These are phyloP conservation scores for Epichloe uncinata DNA, from an alignment of 2,329 filamentous ascomycete species.

Conservation along the genomic window DNA sequence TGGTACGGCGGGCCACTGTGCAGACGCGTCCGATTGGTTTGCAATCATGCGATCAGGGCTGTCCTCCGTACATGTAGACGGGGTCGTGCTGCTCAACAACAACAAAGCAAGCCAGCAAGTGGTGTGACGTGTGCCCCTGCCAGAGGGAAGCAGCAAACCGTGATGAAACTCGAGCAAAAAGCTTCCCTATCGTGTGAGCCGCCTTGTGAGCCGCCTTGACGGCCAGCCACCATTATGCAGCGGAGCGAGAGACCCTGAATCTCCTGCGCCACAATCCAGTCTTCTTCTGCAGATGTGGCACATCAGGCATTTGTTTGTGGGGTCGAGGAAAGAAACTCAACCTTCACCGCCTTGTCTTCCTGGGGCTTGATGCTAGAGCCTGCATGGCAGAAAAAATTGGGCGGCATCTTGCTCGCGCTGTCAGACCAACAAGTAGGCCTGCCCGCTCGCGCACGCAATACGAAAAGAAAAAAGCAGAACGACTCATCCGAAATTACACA, in stretches of 20 bases:
- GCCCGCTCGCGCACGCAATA: not conserved
- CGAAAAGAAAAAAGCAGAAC: not conserved
- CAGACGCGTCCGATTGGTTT: not conserved
- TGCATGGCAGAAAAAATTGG: constrained; percentile 3
- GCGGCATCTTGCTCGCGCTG: not conserved
- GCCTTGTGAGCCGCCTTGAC: not conserved
- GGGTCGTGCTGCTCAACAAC: not conserved
- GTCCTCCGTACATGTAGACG: not conserved
- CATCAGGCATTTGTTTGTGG: not conserved
- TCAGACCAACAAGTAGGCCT: not conserved
- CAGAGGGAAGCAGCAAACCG: not conserved
- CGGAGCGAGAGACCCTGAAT: constrained; percentile 3
- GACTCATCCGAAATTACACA: not conserved
- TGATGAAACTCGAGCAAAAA: not conserved
- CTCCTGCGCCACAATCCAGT: constrained; percentile 1
- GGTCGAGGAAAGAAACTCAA: no score
- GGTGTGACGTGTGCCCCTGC: not conserved
- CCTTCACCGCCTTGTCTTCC: constrained; percentile 1
- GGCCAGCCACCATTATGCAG: not conserved
- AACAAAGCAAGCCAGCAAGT: not conserved
- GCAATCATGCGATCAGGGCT: not conserved
- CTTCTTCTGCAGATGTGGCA: not conserved
- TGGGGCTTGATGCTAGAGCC: not conserved
- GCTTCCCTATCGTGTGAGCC: not conserved
- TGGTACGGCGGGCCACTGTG: not conserved